Base-by-base conservation (phyloP, 129 eudicot species). In the Tagetes erecta region DNA sequence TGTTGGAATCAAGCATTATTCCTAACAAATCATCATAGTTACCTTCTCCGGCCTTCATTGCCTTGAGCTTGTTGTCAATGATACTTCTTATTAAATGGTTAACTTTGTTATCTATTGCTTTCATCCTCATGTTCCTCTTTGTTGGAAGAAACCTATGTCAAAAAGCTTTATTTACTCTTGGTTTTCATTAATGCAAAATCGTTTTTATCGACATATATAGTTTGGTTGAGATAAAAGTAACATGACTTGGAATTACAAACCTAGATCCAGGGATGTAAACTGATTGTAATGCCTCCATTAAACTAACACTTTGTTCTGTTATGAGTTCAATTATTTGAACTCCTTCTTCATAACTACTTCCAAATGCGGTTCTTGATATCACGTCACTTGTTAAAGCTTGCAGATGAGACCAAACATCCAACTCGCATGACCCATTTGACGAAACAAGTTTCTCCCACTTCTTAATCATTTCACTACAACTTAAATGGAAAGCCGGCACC, bases 331-430 rank as follows among this genome's bases (percentile, higher is more conserved):
- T 9, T 47, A 47, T 47, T 4, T 2, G n/a, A 11, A 47, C 11
- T 47, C 53, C 53, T 47, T 47, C 53, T 47, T 47, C 53, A 11
- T 47, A 47, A 47, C 53, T 47, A 47, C 53, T 47, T 47, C 53
- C 14, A 11, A 47, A 47, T 47, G 53, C 53, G 53, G 53, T 47
- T 47, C 53, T 47, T 10, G 53, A 47, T 10, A 47, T 47, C 53
- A 47, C 79, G 1, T 80, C 80, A 37, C 46, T 34, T 3, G 84
- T 56, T 68, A 74, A 74, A 49, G 76, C 38, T 74, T 80, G 80
- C 68, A 80, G 80, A 53, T 80, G 58, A 55, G 71, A 71, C 84
- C 80, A 80, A 30, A 80, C 80, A 74, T 80, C 78, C 56, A 80
- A 67, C 55, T 80, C 83, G 6, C 62, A 67, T 31, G 83, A 73